Evolutionary conservation across 129 eudicot genomes (phyloP).

Genomic region (Solidago caesia): DNA sequence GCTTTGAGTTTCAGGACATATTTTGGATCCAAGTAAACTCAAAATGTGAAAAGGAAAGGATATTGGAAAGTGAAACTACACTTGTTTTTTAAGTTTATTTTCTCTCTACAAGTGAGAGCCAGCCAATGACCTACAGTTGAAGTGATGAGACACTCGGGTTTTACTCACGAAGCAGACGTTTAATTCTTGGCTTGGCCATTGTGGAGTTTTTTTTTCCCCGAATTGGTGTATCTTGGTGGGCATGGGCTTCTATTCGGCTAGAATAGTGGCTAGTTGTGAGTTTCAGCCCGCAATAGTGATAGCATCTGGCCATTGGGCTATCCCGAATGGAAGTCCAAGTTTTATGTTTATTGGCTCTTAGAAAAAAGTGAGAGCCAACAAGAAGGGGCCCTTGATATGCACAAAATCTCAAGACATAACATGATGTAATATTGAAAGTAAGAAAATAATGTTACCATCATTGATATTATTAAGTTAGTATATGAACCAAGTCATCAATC

Average conservation of each 20-base stretch:
- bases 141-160: too few relatives aligned
- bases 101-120: not conserved
- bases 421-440: not conserved
- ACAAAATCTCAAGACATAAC: not conserved
- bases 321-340: too few relatives aligned
- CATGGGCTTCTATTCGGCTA: too few relatives aligned
- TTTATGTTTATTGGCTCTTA: too few relatives aligned
- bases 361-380: not conserved
- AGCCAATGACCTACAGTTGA: not conserved
- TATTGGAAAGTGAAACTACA: slow-evolving; percentile 31
- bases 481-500: not conserved
- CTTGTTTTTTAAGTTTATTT: slow-evolving; percentile 36
- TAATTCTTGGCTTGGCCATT: too few relatives aligned
- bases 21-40: slow-evolving; percentile 32
- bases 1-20: slow-evolving; percentile 25
- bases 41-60: slow-evolving; percentile 17
- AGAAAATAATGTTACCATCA: not conserved
- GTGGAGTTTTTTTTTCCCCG: too few relatives aligned
- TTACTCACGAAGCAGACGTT: too few relatives aligned
- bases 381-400: slow-evolving; percentile 8
- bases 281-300: too few relatives aligned
- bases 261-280: too few relatives aligned
- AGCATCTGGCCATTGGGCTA: too few relatives aligned
- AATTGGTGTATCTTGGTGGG: too few relatives aligned
- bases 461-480: not conserved